phyloP scores from a whole-genome alignment of 2,329 filamentous ascomycete species.

The Thielaviopsis populi region DNA sequence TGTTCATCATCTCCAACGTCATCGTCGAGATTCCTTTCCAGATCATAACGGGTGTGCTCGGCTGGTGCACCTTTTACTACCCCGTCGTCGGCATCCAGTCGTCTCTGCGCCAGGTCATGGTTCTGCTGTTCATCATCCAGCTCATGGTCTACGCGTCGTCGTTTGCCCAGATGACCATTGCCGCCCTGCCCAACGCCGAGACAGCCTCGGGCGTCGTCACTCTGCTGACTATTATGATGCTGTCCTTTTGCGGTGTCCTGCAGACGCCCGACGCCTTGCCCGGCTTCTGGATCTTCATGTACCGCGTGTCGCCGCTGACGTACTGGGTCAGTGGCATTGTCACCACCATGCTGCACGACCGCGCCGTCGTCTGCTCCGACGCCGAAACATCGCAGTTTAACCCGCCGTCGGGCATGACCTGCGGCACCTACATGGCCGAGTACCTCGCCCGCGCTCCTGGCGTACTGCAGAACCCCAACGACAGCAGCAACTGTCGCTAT shows the following conservation, averaged over 20 bases:
- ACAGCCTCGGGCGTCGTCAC: constrained; percentile 51
- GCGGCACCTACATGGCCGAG: constrained; percentile 44
- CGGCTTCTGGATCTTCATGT: constrained; percentile 68
- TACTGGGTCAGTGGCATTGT: constrained; percentile 56
- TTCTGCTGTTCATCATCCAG: constrained; percentile 48
- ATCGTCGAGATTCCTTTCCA: constrained; percentile 61
- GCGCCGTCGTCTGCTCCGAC: constrained; percentile 36
- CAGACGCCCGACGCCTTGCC: constrained; percentile 44
- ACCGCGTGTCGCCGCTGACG: constrained; percentile 50
- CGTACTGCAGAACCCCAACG: constrained; percentile 45
- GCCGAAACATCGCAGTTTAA: constrained; percentile 50
- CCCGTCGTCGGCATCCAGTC: constrained; percentile 36
- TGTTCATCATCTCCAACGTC: constrained; percentile 57
- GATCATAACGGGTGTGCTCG: constrained; percentile 45
- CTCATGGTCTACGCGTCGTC: constrained; percentile 58
- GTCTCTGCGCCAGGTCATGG: constrained; percentile 44
- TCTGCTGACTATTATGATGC: constrained; percentile 41
- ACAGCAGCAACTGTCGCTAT: constrained; percentile 45
- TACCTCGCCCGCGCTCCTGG: constrained; percentile 39
- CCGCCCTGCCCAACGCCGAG: constrained; percentile 51
- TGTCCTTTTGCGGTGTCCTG: constrained; percentile 51
- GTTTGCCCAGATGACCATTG: constrained; percentile 60
- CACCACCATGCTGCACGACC: constrained; percentile 45
- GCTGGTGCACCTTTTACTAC: constrained; percentile 55
- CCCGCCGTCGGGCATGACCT: constrained; percentile 47